phyloP scores from a whole-genome alignment of 1,139 yeast species.

The Pneumocystis wakefieldiae region DNA sequence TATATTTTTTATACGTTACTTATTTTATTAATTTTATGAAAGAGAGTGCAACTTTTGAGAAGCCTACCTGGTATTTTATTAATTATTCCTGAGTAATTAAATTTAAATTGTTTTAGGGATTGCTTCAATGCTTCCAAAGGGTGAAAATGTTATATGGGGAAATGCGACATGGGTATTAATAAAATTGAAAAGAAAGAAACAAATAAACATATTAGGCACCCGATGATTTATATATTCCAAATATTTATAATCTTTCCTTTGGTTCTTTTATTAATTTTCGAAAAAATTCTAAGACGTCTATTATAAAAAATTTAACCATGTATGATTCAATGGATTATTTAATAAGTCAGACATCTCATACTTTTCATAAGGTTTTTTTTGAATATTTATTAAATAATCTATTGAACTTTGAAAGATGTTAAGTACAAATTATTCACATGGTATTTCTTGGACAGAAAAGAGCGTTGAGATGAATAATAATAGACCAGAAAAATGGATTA shows the following conservation, averaged over 20 bases:
- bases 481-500: conserved; percentile 69
- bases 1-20: neutral
- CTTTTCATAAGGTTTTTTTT: conserved; percentile 35
- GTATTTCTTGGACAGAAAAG: conserved; percentile 44
- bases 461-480: conserved; percentile 52
- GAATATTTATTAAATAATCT: neutral
- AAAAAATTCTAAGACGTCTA: conserved; percentile 17
- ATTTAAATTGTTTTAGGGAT: conserved; percentile 28
- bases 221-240: conserved; percentile 21
- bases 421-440: conserved; percentile 52
- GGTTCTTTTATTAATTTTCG: conserved; percentile 67
- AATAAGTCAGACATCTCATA: conserved; percentile 49
- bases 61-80: neutral
- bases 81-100: neutral
- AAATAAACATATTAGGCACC: conserved; percentile 32
- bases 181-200: neutral
- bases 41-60: neutral
- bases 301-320: conserved; percentile 42
- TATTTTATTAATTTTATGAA: neutral
- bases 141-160: conserved; percentile 80
- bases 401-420: conserved; percentile 5
- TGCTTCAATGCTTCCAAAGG: conserved; percentile 92
- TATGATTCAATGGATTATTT: conserved; percentile 51
- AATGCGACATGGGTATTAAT: conserved; percentile 26
- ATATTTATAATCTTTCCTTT: conserved; percentile 34